Percentiles rank a stretch among this genome's conserved stretches.
phyloP scores from a whole-genome alignment of 768 basidiomycete species.

The Amyloporia xantha region DNA sequence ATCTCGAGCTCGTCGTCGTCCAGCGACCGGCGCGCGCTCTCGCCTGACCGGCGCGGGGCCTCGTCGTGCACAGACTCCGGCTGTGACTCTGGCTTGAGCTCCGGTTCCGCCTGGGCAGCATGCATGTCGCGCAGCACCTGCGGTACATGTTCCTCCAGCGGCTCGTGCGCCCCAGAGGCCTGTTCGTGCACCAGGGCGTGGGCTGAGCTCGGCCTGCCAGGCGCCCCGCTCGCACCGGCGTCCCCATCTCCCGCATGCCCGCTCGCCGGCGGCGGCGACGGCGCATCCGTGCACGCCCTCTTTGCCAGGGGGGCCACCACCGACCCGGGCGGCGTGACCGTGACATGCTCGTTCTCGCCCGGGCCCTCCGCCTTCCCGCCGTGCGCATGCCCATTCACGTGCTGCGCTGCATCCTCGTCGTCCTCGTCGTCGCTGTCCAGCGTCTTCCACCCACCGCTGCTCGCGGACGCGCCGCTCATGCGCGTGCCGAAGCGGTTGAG shows the following conservation, averaged over 20 bases:
- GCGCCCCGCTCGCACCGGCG: neutral
- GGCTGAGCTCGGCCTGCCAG: conserved; percentile 9
- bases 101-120: conserved; percentile 1
- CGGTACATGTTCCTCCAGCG: conserved; percentile 19
- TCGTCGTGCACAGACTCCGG: neutral
- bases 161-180: conserved; percentile 11
- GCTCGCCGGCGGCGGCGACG: conserved; percentile 14
- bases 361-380: conserved; percentile 19
- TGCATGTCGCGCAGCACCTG: conserved; percentile 9
- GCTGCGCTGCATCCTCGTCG: conserved; percentile 19
- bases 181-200: conserved; percentile 21
- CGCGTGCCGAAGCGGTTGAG: conserved; percentile 23
- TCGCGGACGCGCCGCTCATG: conserved; percentile 13
- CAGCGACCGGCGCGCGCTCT: conserved; percentile 2
- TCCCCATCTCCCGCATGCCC: conserved; percentile 7
- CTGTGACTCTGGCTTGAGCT: neutral
- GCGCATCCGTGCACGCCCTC: conserved; percentile 4
- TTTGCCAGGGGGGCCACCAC: neutral
- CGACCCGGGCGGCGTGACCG: conserved; percentile 28
- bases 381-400: conserved; percentile 2
- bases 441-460: conserved; percentile 31
- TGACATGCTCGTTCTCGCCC: conserved; percentile 36
- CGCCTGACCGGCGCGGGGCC: conserved; percentile 4
- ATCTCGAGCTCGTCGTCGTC: conserved; percentile 29
- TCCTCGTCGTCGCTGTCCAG: conserved; percentile 25